These are phyloP conservation scores for Stellera chamaejasme DNA, from an alignment of 345 rosid genomes.

Conservation along the genomic window DNA sequence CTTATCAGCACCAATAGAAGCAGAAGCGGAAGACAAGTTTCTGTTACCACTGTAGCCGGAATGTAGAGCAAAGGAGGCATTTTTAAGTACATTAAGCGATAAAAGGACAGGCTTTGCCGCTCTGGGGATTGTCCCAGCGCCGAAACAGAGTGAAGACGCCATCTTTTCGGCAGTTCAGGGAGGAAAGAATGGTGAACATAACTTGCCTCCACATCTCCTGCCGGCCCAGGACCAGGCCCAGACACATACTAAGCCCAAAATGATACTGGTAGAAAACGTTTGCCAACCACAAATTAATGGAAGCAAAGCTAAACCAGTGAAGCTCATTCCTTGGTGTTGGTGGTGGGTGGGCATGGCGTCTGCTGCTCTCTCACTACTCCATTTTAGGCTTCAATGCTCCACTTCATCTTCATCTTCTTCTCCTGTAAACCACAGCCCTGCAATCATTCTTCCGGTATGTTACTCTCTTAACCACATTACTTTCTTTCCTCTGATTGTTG, in stretches of 20 bases:
- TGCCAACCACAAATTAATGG: background rate
- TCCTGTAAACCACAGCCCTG: constrained; percentile 44
- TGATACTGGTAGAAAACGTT: background rate
- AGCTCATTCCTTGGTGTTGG: background rate
- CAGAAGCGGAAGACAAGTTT: constrained; percentile 16
- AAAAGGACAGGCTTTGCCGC: constrained; percentile 27
- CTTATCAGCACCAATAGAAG: constrained; percentile 14
- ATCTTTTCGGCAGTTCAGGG: constrained; percentile 10
- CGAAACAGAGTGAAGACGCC: constrained; percentile 18
- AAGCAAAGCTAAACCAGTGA: background rate
- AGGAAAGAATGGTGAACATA: too few relatives aligned
- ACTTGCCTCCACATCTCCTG: too few relatives aligned
- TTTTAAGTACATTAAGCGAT: constrained; percentile 11
- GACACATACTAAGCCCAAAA: too few relatives aligned
- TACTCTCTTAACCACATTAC: background rate
- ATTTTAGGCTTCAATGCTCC: constrained; percentile 25
- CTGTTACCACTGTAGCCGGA: constrained; percentile 4
- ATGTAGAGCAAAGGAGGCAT: constrained; percentile 14
- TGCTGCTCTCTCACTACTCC: constrained; percentile 49
- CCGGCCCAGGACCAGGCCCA: too few relatives aligned
- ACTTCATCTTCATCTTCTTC: constrained; percentile 17
- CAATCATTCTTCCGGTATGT: constrained; percentile 78
- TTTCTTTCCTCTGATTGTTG: background rate
- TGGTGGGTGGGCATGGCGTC: constrained; percentile 16
- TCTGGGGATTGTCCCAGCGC: constrained; percentile 13